Evolutionary conservation across 1,139 yeast species (phyloP), one percentile per base, ranked within the genome.

Genomic region (Lodderomyces parapsilosis): DNA sequence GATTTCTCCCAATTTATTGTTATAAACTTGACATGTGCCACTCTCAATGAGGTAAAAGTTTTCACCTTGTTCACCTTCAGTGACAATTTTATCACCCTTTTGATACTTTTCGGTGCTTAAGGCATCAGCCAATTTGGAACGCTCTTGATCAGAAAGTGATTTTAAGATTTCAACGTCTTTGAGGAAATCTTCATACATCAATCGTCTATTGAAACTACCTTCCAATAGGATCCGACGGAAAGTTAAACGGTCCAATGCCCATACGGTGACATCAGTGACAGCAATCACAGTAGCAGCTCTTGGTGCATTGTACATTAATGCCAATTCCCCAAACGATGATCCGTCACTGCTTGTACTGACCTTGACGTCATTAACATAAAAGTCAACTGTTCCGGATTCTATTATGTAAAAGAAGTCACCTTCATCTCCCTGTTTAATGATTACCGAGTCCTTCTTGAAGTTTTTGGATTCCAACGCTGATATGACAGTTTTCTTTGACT

Each of bases 271-370:
- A 56, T 84, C 78, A 8, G 83, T 69, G 25, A 81, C 76, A 8
- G 97, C 96, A 17, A 76, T 59, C 1, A 89, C 98, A 1, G 98
- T 90, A 14, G 98, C 99, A 6, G 98, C 99, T 66, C 99, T 81
- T 48, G 98, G 98, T 17, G 97, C 83, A 65, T 93, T 93, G 71
- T 93, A 93, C 96, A 93, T 90, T 56, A 93, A 78, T 1, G 99
- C 99, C 58, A 93, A 77, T 65, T 93, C 99, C 57, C 99, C 99
- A 66, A 93, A 93, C 37, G 95, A 85, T 6, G 96, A 81, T 4
- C 98, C 97, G 38, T 89, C 82, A 17, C 87, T 84, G 23, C 89
- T 79, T 2, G 86, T 73, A 55, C 81, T 86, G 41, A 90, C 94
- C 57, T 81, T 78, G 42, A 77, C 64, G 41, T 85, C 91, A 59